Conservation (phyloP, 331 rosid species). For the Pyrus hybrid region DNA sequence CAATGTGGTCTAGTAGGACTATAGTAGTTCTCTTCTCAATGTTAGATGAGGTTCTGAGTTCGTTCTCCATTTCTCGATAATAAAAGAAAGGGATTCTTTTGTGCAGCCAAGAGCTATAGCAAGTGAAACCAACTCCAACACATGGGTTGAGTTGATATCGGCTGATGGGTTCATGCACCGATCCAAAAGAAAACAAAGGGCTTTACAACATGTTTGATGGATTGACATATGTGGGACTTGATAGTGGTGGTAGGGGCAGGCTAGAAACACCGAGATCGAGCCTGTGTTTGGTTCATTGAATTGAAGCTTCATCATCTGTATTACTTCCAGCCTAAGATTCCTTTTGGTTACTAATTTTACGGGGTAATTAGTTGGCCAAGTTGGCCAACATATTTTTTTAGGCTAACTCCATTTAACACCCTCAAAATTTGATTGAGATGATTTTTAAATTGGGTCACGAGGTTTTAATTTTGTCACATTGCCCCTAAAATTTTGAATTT, state of each 20-base stretch:
- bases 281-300: no score
- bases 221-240: neutral
- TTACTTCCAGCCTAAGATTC: no score
- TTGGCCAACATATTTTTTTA: neutral
- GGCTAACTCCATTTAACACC: no score
- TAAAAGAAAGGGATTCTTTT: neutral
- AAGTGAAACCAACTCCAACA: neutral
- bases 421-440: no score
- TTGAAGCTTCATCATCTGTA: no score
- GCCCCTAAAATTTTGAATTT: no score
- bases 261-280: neutral
- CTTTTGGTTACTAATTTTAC: neutral
- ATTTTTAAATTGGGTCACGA: no score
- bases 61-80: no score
- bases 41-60: no score
- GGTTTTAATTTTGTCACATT: no score
- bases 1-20: no score
- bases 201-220: neutral
- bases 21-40: no score
- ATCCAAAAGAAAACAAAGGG: neutral
- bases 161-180: neutral
- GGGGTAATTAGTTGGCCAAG: neutral
- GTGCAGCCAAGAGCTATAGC: neutral
- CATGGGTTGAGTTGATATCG: neutral
- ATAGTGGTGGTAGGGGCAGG: neutral